phyloP scores from a whole-genome alignment of 148 eudicot genomes.

The Chenopodium album region DNA sequence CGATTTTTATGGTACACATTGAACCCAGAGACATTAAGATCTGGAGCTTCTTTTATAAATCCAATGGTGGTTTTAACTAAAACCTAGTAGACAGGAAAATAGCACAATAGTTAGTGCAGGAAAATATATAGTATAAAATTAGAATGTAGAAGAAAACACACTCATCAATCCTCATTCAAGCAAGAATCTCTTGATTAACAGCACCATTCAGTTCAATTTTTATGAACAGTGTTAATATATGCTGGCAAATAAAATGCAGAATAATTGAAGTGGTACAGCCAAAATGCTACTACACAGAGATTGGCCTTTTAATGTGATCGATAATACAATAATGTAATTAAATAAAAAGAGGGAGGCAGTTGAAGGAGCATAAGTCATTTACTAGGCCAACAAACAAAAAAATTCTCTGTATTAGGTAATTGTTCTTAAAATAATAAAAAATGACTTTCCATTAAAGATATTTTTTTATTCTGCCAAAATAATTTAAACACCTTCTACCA shows the following conservation, averaged over 20 bases:
- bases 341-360: too few species aligned
- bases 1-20: constrained; percentile 98
- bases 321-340: too few species aligned
- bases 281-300: not conserved
- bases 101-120: constrained; percentile 7
- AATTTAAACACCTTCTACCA: too few species aligned
- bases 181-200: not conserved
- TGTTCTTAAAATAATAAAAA: too few species aligned
- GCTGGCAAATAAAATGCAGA: not conserved
- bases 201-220: not conserved
- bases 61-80: constrained; percentile 68
- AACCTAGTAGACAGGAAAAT: constrained; percentile 47
- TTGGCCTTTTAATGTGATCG: too few species aligned
- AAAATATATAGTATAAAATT: not conserved
- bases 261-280: not conserved
- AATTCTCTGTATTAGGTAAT: too few species aligned
- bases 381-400: too few species aligned
- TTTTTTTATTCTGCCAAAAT: too few species aligned
- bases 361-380: too few species aligned
- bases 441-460: too few species aligned
- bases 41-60: constrained; percentile 85
- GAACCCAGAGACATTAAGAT: constrained; percentile 66
- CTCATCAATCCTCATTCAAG: not conserved
- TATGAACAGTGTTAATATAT: not conserved
- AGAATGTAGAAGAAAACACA: not conserved